Evolutionary conservation across 805 yeast genomes (phyloP).

Genomic region (Clavispora santaluciae): DNA sequence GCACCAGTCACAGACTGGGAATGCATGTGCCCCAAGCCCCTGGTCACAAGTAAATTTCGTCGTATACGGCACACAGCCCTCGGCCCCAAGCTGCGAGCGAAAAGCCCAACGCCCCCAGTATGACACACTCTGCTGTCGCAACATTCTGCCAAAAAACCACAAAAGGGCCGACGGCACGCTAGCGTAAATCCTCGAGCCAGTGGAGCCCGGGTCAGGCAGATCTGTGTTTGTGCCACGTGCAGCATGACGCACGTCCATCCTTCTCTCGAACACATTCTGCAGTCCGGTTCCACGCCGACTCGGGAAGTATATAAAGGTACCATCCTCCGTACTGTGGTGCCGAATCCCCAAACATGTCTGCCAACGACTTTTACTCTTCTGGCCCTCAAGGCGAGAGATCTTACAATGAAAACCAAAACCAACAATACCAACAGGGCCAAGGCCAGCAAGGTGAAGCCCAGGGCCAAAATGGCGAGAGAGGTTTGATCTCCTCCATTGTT

Average conservation of each 20-base stretch:
- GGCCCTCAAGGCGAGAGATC: conserved; percentile 25
- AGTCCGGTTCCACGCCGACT: background rate
- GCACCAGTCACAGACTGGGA: no score
- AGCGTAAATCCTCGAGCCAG: no score
- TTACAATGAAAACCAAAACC: conserved; percentile 13
- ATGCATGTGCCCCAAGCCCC: no score
- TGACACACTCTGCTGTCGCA: no score
- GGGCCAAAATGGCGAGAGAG: conserved; percentile 23
- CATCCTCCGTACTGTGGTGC: background rate
- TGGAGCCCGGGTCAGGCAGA: no score
- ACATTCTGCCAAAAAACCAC: no score
- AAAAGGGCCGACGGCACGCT: no score
- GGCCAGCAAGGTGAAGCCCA: conserved; percentile 5
- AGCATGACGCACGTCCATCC: background rate
- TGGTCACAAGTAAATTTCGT: no score
- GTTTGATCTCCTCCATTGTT: conserved; percentile 21
- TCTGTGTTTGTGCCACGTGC: no score
- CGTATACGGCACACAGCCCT: no score
- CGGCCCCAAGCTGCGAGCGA: no score
- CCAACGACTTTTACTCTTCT: conserved; percentile 50
- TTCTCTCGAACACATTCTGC: background rate
- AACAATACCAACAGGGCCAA: conserved; percentile 1
- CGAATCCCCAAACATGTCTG: conserved; percentile 37
- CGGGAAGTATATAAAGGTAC: background rate
- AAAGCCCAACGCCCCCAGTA: no score